Evolutionary conservation across 306 rosid genomes (phyloP), one percentile per base, ranked within the genome.

Genomic region (Fragaria iinumae): DNA sequence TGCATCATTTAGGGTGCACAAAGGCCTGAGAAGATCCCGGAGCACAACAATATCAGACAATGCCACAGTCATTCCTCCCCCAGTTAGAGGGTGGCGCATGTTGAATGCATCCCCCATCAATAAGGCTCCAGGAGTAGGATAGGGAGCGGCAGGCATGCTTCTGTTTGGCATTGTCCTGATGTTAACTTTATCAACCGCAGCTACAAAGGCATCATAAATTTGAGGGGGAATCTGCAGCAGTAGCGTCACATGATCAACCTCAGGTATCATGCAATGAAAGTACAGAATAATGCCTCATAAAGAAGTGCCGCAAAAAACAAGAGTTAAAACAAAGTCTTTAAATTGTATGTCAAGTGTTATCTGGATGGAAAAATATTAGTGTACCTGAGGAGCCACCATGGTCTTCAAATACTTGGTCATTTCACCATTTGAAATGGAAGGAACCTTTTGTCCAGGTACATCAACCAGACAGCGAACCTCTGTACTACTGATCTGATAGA

Each of bases 1-100:
- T 50, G 97, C 87, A 77, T 94, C 98, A 73, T 86, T 84, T 69
- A 94, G 90, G 78, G 92, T 89, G 45, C 47, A 77, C 82, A 90
- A 84, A 65, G 96, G 96, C 87, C 43, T 89, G 72, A 94, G 98
- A 75, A 94, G 98, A 87, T 91, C 86, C 71, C 93, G 88, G 36
- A 94, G 88, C 68, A 94, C 97, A 60, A 90, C 97, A 62, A 91
- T 85, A 83, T 94, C 98, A 50, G 98, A 91, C 78, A 94, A 70
- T 45, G 97, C 97, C 29, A 94, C 98, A 5, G 97, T 91, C 98
- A 94, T 91, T 74, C 98, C 97, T 38, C 98, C 98, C 23, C 98
- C 97, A 0, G 98, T 94, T 32, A 94, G 86, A 59, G 98, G 98
- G 78, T 91, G 98, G 67, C 97, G 98, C 98, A 94, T 94, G 82